Conservation (phyloP, 2,329 filamentous ascomycete species). For the Penicillium hesseltinei region DNA sequence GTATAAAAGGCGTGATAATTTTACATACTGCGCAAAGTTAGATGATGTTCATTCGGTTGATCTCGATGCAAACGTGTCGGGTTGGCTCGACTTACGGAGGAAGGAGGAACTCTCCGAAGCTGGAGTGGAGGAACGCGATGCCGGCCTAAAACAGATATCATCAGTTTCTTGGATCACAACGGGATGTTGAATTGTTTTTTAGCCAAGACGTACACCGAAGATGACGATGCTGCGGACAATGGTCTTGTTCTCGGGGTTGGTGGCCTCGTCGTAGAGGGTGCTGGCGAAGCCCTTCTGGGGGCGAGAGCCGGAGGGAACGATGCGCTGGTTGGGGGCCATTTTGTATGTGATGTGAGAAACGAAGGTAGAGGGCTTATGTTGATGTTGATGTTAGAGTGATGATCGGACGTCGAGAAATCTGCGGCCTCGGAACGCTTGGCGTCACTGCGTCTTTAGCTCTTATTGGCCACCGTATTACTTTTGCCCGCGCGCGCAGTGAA, state of each 20-base stretch:
- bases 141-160: constrained; percentile 52
- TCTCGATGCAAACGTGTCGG: constrained; percentile 22
- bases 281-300: constrained; percentile 53
- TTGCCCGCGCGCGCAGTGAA: constrained; percentile 16
- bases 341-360: constrained; percentile 18
- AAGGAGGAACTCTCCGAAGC: constrained; percentile 65
- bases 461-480: constrained; percentile 18
- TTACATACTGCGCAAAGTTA: constrained; percentile 17
- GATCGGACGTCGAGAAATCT: constrained; percentile 33
- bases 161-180: constrained; percentile 13
- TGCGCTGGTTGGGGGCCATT: constrained; percentile 65
- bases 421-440: constrained; percentile 29
- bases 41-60: background rate
- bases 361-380: constrained; percentile 1
- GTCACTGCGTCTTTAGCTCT: constrained; percentile 34
- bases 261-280: constrained; percentile 61
- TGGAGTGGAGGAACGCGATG: constrained; percentile 65
- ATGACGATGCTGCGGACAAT: constrained; percentile 66
- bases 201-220: constrained; percentile 60
- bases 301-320: constrained; percentile 51
- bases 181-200: background rate
- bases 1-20: constrained; percentile 11
- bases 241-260: constrained; percentile 65
- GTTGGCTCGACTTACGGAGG: constrained; percentile 51
- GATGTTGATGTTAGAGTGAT: constrained; percentile 9